Conservation (phyloP, 495 filamentous ascomycete genomes). For the Aspergillus asperescens region DNA sequence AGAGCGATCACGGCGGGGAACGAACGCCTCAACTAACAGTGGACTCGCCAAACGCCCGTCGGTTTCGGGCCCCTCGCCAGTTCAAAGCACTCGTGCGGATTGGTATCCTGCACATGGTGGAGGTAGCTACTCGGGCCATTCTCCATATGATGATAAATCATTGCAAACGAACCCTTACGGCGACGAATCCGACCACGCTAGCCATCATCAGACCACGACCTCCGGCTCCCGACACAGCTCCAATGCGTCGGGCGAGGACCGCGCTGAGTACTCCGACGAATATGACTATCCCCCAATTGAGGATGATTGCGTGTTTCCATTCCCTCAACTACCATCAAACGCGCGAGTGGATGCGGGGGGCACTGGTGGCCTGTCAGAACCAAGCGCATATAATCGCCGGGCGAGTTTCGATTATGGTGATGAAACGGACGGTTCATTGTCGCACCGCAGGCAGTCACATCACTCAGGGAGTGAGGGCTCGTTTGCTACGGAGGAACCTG, state of each 20-base stretch:
- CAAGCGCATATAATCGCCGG: constrained; percentile 56
- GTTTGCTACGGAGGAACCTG: constrained; percentile 57
- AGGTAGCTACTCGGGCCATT: constrained; percentile 65
- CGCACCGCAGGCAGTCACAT: constrained; percentile 46
- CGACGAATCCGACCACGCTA: constrained; percentile 15
- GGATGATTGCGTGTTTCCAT: constrained; percentile 53
- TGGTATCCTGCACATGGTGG: constrained; percentile 66
- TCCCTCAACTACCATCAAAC: constrained; percentile 48
- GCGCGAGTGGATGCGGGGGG: constrained; percentile 74
- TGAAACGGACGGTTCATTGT: constrained; percentile 50
- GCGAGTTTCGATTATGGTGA: constrained; percentile 95
- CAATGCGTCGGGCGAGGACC: constrained; percentile 30
- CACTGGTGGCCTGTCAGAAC: constrained; percentile 77
- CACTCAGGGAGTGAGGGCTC: constrained; percentile 50
- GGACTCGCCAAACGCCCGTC: constrained; percentile 26
- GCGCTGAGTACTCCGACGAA: constrained; percentile 33
- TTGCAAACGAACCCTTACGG: background rate
- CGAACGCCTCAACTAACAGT: constrained; percentile 36
- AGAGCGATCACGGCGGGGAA: constrained; percentile 53
- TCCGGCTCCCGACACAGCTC: constrained; percentile 37
- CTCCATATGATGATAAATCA: constrained; percentile 65
- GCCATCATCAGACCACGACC: constrained; percentile 13
- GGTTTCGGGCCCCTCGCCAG: constrained; percentile 22
- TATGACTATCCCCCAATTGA: constrained; percentile 42
- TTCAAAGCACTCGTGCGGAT: constrained; percentile 60